Base-by-base conservation (phyloP, 2,329 filamentous ascomycete genomes). In the Ophiosphaerella korrae region DNA sequence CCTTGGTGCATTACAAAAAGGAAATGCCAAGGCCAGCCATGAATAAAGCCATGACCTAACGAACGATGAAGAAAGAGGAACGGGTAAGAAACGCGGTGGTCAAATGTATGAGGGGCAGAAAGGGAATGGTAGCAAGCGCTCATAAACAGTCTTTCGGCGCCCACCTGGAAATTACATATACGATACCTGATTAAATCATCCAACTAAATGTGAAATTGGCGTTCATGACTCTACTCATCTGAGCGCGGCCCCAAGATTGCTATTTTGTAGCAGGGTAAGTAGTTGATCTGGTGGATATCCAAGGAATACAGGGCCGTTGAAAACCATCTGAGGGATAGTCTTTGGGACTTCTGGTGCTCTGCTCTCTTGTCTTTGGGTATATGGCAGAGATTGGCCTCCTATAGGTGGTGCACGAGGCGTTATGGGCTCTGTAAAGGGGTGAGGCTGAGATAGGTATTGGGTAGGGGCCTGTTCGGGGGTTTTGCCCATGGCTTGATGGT, bases 261-360 rank as follows among this genome's bases (percentile, higher is more conserved):
- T 72, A 41, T 72, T 72, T 41, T 74, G 70, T 39, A 74, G 48
- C 11, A 74, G 40, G 6, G 57, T 55, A 37, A 68, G 64, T 26
- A 74, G 54, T 49, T 75, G 72, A 8, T 74, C 72, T 32, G 72
- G 68, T 2, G 72, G 66, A 48, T 96, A 97, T 0, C 93, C 93
- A 63, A 97, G 90, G 67, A 97, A 97, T 0, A 97, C 92, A 0
- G 93, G 93, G 0, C 93, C 93, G 7, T 90, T 96, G 68, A 97
- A 96, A 0, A 95, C 80, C 83, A 97, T 88, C 62, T 88, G 87
- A 8, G 89, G 84, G 8, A 70, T 66, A 40, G 64, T 40, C 34
- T 57, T 63, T 2, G 66, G 54, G 7, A 33, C n/a, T 32, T 53
- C 54, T 14, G 47, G 38, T 13, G 54, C 55, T 39, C 50, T 58